phyloP scores from a whole-genome alignment of 1,284 basidiomycete genomes.

The Malassezia sympodialis region DNA sequence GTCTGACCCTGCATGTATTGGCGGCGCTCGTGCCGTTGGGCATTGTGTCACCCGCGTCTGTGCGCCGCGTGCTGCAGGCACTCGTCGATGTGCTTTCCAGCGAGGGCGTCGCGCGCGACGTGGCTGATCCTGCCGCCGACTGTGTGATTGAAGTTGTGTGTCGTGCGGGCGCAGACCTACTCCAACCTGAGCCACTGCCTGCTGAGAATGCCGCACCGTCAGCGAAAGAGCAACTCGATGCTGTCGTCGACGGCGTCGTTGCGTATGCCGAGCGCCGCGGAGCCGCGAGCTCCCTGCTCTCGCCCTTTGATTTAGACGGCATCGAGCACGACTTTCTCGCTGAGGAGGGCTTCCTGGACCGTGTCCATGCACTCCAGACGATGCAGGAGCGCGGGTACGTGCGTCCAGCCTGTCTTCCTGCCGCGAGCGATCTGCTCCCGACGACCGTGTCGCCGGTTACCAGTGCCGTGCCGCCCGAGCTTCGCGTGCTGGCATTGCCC shows the following conservation, averaged over 20 bases:
- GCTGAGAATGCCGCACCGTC: constrained; percentile 11
- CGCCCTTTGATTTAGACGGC: constrained; percentile 23
- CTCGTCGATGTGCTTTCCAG: constrained; percentile 77
- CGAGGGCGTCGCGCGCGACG: constrained; percentile 59
- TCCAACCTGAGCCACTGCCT: constrained; percentile 3
- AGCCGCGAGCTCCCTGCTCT: constrained; percentile 26
- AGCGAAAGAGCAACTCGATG: constrained; percentile 26
- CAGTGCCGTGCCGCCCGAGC: constrained; percentile 17
- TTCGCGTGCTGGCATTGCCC: constrained; percentile 49
- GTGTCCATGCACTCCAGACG: constrained; percentile 28
- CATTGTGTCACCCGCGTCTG: constrained; percentile 63
- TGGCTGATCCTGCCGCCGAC: constrained; percentile 55
- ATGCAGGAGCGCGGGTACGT: constrained; percentile 23
- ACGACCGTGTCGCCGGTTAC: constrained; percentile 27
- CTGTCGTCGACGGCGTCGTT: constrained; percentile 28
- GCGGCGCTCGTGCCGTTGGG: constrained; percentile 52
- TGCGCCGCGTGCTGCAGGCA: constrained; percentile 66
- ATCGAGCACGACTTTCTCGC: constrained; percentile 20
- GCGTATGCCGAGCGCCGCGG: constrained; percentile 29
- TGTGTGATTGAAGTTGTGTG: constrained; percentile 73
- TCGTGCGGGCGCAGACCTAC: constrained; percentile 34
- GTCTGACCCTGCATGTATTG: constrained; percentile 36
- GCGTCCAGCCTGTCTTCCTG: constrained; percentile 30
- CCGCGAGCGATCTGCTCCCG: constrained; percentile 36
- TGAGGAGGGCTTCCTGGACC: constrained; percentile 37